Evolutionary conservation across 352 stramenopile genomes (phyloP).

Genomic region (Globisporangium nodosum): DNA sequence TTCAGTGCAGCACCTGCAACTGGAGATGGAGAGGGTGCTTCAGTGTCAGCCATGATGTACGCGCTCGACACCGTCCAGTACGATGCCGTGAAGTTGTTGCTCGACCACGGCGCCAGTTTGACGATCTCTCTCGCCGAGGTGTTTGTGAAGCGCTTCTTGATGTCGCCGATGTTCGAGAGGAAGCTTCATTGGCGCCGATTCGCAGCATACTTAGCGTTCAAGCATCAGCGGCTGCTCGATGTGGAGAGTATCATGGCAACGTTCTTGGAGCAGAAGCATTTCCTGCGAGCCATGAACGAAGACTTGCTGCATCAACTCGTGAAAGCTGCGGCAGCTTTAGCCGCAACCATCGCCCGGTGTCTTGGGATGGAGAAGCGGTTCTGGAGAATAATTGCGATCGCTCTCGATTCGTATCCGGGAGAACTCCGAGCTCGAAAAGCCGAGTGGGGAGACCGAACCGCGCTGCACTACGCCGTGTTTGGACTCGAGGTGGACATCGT

Average conservation of each 20-base stretch:
- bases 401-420: conserved; percentile 29
- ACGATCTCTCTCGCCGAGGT: conserved; percentile 21
- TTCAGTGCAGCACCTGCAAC: conserved; percentile 8
- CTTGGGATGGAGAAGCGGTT: conserved; percentile 31
- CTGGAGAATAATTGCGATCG: conserved; percentile 29
- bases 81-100: conserved; percentile 28
- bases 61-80: conserved; percentile 32
- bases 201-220: conserved; percentile 23
- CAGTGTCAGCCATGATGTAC: conserved; percentile 25
- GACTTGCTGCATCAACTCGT: conserved; percentile 41
- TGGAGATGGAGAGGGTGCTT: neutral
- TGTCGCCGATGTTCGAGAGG: neutral
- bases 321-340: conserved; percentile 25
- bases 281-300: conserved; percentile 25
- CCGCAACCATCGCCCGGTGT: conserved; percentile 26
- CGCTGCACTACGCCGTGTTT: conserved; percentile 47
- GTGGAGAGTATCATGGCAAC: conserved; percentile 38
- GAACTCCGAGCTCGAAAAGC: conserved; percentile 24
- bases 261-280: conserved; percentile 28
- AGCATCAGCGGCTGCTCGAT: conserved; percentile 27
- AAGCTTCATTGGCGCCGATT: conserved; percentile 28
- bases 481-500: conserved; percentile 27
- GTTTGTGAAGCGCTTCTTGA: conserved; percentile 27
- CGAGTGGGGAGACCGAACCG: conserved; percentile 32
- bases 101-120: conserved; percentile 32